Evolutionary conservation across 441 rosid genomes (phyloP), one percentile per base, ranked within the genome.

Genomic region (Viola pubescens): DNA sequence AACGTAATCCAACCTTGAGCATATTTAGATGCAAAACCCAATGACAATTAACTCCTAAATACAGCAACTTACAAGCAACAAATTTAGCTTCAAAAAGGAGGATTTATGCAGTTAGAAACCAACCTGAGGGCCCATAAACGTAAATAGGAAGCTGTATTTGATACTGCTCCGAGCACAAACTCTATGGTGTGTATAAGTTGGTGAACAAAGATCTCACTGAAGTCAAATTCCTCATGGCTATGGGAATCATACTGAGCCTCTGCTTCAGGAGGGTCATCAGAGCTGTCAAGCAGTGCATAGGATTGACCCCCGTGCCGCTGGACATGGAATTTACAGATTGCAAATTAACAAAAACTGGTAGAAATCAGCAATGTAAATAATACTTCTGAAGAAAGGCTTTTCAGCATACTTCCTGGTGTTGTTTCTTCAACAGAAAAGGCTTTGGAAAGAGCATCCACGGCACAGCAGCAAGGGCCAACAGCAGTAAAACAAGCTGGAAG

Each of bases 71-170:
- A 61, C 7, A 61, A 61, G 8, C 57, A 50, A 41, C 49, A 11
- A 57, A 4, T 54, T 62, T 16, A 62, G 59, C 65, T 48, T 63
- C 40, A 44, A 57, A 56, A 37, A 2, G n/a, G 39, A 60, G 3
- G 52, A 48, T 39, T 54, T 1, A 48, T 56, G 56, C 34, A 48
- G 13, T 26, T 41, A 45, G 46, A 5, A 52, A 67, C 67, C 58
- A 73, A 94, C 98, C 97, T 94, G 70, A 94, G 91, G 7, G 97
- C 97, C 97, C 98, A 92, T 51, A 92, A 75, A 16, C 98, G 89
- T 54, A 94, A 86, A 72, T 90, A 88, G 16, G 99, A 94, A 60
- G 99, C 99, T 7, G 99, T 90, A 75, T 90, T 94, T 2, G 99
- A 94, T 58, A 90, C 96, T 52, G 95, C 91, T 56, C 95, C 96